Conservation (phyloP, 225 moss, liverwort and hornwort genomes). For the Antitrichia curtipendula region DNA sequence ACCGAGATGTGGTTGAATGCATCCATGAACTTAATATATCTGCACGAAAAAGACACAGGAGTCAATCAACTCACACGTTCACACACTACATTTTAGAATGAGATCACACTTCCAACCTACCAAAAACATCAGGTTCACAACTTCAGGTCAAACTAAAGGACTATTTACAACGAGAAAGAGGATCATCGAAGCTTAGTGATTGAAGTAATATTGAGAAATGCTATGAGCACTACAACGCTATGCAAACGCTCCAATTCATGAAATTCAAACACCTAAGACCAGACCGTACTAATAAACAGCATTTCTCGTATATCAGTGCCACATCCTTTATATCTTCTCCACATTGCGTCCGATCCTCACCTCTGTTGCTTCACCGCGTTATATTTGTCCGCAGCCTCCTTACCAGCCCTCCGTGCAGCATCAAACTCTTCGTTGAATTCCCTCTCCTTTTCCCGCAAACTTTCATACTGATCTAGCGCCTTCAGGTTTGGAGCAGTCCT, state of each 20-base stretch:
- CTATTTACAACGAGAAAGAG: neutral
- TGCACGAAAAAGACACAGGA: constrained; percentile 1
- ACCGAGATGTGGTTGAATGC: constrained; percentile 98
- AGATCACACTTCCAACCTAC: neutral
- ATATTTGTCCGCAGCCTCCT: constrained; percentile 74
- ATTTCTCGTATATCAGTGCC: neutral
- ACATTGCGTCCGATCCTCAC: constrained; percentile 9
- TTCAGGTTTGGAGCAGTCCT: constrained; percentile 94
- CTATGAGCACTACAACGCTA: neutral
- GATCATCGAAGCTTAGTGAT: neutral
- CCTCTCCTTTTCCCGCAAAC: constrained; percentile 74
- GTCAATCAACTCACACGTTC: neutral
- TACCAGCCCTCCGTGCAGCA: constrained; percentile 70
- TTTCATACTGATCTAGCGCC: constrained; percentile 97
- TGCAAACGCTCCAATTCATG: neutral
- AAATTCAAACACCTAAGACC: neutral
- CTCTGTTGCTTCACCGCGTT: constrained; percentile 76
- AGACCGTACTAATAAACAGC: neutral
- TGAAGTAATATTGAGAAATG: neutral
- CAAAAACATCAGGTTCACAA: neutral
- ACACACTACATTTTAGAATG: neutral
- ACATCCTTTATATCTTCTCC: neutral
- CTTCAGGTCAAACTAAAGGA: neutral
- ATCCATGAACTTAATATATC: constrained; percentile 87
- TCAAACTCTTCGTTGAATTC: constrained; percentile 95